These are phyloP conservation scores for Rhynchosporium agropyri DNA, from an alignment of 2,329 filamentous ascomycete species.

Conservation along the genomic window DNA sequence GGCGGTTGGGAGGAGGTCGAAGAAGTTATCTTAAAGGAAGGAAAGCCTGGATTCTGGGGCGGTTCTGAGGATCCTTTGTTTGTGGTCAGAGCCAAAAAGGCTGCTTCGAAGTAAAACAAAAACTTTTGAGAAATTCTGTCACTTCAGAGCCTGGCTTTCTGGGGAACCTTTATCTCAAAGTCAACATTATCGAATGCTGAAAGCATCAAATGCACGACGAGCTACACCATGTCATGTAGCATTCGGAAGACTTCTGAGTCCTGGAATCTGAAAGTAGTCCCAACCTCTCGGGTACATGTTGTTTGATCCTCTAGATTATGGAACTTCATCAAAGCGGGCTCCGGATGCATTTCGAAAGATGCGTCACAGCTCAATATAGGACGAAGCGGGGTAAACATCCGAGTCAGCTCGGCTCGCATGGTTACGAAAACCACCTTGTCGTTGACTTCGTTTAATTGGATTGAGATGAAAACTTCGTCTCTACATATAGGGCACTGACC, in stretches of 20 bases:
- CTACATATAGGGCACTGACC: not conserved
- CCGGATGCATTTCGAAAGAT: not conserved
- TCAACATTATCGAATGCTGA: not conserved
- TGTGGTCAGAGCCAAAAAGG: conserved; percentile 45
- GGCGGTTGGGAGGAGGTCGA: conserved; percentile 55
- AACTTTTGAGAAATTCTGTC: not conserved
- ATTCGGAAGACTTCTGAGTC: not conserved
- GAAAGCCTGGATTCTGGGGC: conserved; percentile 35
- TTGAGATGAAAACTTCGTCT: not conserved
- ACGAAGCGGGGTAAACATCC: conserved; percentile 15
- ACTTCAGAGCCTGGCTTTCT: not conserved
- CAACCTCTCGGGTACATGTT: not conserved
- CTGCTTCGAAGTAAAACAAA: conserved; percentile 1
- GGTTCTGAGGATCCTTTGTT: conserved; percentile 46
- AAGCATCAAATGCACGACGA: not conserved
- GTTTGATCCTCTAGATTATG: too few relatives aligned
- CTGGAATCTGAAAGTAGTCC: not conserved
- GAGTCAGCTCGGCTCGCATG: not conserved
- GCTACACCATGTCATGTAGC: not conserved
- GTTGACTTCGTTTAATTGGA: not conserved
- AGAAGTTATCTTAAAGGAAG: conserved; percentile 53
- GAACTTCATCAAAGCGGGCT: not conserved
- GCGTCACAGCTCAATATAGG: conserved; percentile 12
- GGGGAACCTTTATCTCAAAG: too few relatives aligned
- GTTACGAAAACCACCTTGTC: not conserved